Evolutionary conservation across 106 monocot species (phyloP).

Genomic region (Dioscorea alata): DNA sequence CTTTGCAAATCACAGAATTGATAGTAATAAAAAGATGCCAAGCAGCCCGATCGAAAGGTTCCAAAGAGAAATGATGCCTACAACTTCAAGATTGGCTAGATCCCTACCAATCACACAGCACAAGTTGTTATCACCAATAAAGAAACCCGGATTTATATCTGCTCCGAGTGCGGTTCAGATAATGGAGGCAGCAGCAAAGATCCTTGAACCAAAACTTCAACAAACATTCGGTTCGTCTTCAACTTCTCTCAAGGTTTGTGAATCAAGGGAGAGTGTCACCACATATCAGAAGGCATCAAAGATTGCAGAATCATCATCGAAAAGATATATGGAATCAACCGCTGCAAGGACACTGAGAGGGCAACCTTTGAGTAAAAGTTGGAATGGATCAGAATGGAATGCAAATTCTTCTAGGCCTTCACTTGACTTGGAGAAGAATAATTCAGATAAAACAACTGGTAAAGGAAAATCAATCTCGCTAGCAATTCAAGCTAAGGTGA

Average conservation of each 20-base stretch:
- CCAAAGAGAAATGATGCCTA: conserved; percentile 37
- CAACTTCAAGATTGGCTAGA: conserved; percentile 31
- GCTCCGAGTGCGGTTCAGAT: conserved; percentile 37
- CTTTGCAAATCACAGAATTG: conserved; percentile 15
- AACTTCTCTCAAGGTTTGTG: conserved; percentile 21
- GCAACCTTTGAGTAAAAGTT: conserved; percentile 26
- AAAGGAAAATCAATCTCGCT: conserved; percentile 63
- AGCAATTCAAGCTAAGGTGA: conserved; percentile 73
- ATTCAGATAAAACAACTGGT: conserved; percentile 19
- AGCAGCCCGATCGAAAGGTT: conserved; percentile 53
- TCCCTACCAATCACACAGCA: conserved; percentile 24
- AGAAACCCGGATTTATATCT: conserved; percentile 33
- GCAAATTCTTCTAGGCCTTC: conserved; percentile 15
- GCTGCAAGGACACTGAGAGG: conserved; percentile 23
- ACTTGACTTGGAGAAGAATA: conserved; percentile 17
- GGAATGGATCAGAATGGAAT: conserved; percentile 40
- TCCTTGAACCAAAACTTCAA: conserved; percentile 33
- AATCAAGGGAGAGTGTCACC: conserved; percentile 30
- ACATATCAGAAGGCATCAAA: conserved; percentile 25
- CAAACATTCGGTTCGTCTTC: conserved; percentile 24
- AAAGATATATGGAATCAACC: conserved; percentile 20
- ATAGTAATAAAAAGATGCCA: conserved; percentile 32
- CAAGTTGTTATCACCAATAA: conserved; percentile 43
- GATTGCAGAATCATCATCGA: conserved; percentile 27
- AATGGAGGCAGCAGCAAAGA: conserved; percentile 48